Evolutionary conservation across 1,139 yeast genomes (phyloP), one percentile per base, ranked within the genome.

Genomic region (Geotrichum fermentans): DNA sequence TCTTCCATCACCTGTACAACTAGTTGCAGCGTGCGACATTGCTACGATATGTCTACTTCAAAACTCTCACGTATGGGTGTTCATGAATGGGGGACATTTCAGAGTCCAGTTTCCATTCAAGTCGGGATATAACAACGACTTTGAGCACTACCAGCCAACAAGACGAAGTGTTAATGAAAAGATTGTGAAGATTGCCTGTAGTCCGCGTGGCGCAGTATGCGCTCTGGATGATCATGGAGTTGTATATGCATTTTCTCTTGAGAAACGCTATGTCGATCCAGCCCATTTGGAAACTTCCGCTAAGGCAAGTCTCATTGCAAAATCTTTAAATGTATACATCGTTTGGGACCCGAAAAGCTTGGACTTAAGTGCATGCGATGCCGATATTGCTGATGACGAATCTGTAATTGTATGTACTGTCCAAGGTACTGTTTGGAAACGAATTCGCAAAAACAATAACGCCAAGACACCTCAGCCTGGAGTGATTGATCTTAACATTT

Each of bases 331-430:
- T 14, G 55, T 59, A 2, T 42, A 46, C 3, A 44, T 49, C 4
- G 51, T 62, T 2, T 73, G 77, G 76, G 55, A 59, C 1, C 69
- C 73, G 6, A 52, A 61, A 26, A 52, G 56, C 22, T 49, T 51
- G 17, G 61, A 59, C 42, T 47, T 64, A 52, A 58, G 57, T 2
- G 72, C 65, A 42, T 66, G 73, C 2, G 95, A 86, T 65, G 75
- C 84, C 36, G 92, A 81, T 61, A 74, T 83, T 40, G 77, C 85
- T 0, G 71, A 68, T 24, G 87, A 83, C 59, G 95, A 95, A 0
- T 79, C 87, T 0, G 65, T 86, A 1, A 70, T 87, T 0, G 63
- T 88, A 1, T 78, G 86, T 55, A 83, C 94, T 0, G 66, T 73
- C 33, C 78, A 79, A 49, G 96, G 96, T 0, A 73, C 82, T 10